phyloP scores from a whole-genome alignment of 2,329 filamentous ascomycete genomes.

The Rutstroemia sp. region DNA sequence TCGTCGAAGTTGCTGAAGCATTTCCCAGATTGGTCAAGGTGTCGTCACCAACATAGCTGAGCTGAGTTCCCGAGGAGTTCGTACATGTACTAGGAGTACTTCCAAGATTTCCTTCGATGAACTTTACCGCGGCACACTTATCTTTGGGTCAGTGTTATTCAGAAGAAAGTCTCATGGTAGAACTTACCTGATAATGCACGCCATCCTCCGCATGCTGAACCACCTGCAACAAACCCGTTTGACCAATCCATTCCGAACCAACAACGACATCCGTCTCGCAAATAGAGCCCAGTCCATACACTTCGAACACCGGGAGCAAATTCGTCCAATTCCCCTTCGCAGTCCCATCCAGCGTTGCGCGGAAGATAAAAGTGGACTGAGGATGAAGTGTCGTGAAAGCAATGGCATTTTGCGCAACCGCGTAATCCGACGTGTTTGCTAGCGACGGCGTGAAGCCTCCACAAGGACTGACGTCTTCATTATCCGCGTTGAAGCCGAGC shows the following conservation, averaged over 20 bases:
- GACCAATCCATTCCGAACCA: not conserved
- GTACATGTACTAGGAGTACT: conserved; percentile 8
- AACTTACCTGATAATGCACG: not conserved
- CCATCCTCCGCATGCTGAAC: not conserved
- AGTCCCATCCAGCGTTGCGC: not conserved
- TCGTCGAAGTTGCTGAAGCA: not conserved
- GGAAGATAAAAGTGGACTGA: not conserved
- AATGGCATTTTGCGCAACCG: not conserved
- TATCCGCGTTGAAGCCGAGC: not conserved
- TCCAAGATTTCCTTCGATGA: not conserved
- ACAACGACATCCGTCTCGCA: not conserved
- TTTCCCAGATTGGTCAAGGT: not conserved
- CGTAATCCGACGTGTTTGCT: not conserved
- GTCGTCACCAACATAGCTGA: not conserved
- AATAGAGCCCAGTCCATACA: not conserved
- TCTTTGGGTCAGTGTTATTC: not conserved
- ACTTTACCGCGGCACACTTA: not conserved
- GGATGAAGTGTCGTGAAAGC: not conserved
- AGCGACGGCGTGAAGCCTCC: not conserved
- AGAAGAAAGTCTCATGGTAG: too few species aligned
- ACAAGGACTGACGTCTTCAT: not conserved
- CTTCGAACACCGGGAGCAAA: not conserved
- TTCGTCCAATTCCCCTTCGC: not conserved
- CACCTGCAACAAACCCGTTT: not conserved
- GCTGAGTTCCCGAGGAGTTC: not conserved